phyloP scores from a whole-genome alignment of 169 alveolate genomes.

The Hepatocystis sp. region DNA sequence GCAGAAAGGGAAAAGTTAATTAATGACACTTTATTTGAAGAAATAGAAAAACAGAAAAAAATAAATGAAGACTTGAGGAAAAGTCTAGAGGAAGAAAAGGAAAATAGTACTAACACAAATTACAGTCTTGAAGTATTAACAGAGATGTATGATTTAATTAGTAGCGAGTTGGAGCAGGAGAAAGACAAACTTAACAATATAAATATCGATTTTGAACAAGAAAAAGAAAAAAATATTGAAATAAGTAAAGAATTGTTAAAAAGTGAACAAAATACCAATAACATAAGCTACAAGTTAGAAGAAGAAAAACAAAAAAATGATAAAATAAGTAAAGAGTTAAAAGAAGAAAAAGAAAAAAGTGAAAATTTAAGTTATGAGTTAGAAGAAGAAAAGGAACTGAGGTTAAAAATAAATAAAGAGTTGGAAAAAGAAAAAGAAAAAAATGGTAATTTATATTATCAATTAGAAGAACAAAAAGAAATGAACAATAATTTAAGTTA shows the following conservation, averaged over 20 bases:
- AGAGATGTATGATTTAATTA: neutral
- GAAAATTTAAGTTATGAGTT: neutral
- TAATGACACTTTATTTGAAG: neutral
- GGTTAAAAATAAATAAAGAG: neutral
- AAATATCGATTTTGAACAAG: conserved; percentile 4
- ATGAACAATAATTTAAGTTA: neutral
- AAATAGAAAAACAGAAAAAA: conserved; percentile 17
- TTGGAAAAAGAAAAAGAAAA: neutral
- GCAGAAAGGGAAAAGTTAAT: conserved; percentile 14
- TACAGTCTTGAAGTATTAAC: no score
- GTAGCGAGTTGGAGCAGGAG: neutral
- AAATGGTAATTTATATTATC: neutral
- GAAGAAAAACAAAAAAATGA: conserved; percentile 2
- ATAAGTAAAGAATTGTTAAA: neutral
- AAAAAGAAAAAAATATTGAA: no score
- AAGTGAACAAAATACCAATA: no score
- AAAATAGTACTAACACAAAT: no score
- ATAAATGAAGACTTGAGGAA: neutral
- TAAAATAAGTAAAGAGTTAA: neutral
- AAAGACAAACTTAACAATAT: no score
- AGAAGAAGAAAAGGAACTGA: neutral
- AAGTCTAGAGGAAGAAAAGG: conserved; percentile 20
- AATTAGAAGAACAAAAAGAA: neutral
- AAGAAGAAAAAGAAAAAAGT: neutral
- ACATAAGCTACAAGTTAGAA: no score